Base-by-base conservation (phyloP, 1,284 basidiomycete species). In the Marasmius tenuissimus region DNA sequence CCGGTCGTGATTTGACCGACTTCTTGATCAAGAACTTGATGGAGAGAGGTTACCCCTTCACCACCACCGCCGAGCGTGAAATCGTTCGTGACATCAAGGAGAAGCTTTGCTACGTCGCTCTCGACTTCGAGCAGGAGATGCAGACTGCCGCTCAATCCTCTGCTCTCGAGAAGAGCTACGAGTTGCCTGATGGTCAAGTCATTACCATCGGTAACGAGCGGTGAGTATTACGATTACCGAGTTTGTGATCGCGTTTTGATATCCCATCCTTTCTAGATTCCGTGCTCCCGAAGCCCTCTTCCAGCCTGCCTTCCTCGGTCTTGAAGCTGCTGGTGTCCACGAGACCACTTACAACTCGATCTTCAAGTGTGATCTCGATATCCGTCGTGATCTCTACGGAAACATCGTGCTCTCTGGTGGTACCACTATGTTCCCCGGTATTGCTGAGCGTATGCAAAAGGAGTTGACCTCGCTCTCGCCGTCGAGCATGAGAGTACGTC, bases 71-170 rank as follows among this genome's bases (percentile, higher is more conserved):
- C 71, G 89, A 91, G 82, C 84, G 87, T 70, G 90, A 92, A 84
- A 90, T 93, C 69, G 91, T 93, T 70, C 84, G 91, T 71, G 91
- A 93, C 78, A 92, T 93, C 82, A 93, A 93, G 85, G 91, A 93
- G 84, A 92, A 91, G 83, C 85, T 93, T 64, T 92, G 91, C 83
- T 93, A 93, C 79, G 90, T 93, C 70, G 90, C 91, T 20, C 84
- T 92, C 70, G 91, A 93, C 83, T 93, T 92, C 75, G 90, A 92
- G 78, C 89, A 92, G 81, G 91, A 93, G 81, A 82, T 93, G 75
- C 86, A 90, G 78, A 91, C 87, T 57, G 89, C 91, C 54, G 87
- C 88, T 64, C 88, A 89, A 78, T 90, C 88, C 40, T 91, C 89
- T 60, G 85, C 87, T 61, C 64, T 92, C 67, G 90, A 92, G 80